A percentile compares a stretch with the other conserved stretches of the same genome.
Evolutionary conservation across 306 rosid species (phyloP).

Genomic region (Carpinus viminea): DNA sequence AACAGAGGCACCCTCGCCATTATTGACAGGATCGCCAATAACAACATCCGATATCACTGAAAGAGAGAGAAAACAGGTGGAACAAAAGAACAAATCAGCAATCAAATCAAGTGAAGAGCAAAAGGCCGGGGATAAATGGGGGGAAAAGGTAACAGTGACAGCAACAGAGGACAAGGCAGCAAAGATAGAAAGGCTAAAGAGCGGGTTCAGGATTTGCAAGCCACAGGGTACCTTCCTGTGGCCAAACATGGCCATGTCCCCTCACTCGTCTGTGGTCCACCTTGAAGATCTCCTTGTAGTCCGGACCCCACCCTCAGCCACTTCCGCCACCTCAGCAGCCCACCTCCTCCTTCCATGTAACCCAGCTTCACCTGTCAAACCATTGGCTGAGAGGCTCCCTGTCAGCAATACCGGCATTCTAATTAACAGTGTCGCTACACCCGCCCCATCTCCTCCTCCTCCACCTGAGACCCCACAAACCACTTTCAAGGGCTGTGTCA

Average conservation of each 20-base stretch:
- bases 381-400: constrained; percentile 68
- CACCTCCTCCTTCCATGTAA: constrained; percentile 13
- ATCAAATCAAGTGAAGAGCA: constrained; percentile 22
- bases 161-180: constrained; percentile 60
- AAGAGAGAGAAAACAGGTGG: constrained; percentile 31
- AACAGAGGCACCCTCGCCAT: constrained; percentile 31
- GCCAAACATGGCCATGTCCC: constrained; percentile 53
- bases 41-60: constrained; percentile 33
- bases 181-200: constrained; percentile 64
- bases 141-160: constrained; percentile 26
- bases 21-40: constrained; percentile 31
- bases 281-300: constrained; percentile 38
- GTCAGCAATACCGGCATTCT: constrained; percentile 45
- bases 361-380: constrained; percentile 62
- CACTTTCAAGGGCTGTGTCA: constrained; percentile 20
- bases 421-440: constrained; percentile 33
- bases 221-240: constrained; percentile 72
- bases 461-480: constrained; percentile 31
- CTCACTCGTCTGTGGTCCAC: constrained; percentile 34
- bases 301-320: constrained; percentile 69
- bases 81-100: constrained; percentile 22
- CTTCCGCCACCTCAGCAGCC: constrained; percentile 45
- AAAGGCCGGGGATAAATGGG: constrained; percentile 18
- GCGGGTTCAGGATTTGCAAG: constrained; percentile 82
- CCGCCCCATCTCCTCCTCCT: constrained; percentile 28